Evolutionary conservation across 441 rosid genomes (phyloP).

Genomic region (Croton laevigatus): DNA sequence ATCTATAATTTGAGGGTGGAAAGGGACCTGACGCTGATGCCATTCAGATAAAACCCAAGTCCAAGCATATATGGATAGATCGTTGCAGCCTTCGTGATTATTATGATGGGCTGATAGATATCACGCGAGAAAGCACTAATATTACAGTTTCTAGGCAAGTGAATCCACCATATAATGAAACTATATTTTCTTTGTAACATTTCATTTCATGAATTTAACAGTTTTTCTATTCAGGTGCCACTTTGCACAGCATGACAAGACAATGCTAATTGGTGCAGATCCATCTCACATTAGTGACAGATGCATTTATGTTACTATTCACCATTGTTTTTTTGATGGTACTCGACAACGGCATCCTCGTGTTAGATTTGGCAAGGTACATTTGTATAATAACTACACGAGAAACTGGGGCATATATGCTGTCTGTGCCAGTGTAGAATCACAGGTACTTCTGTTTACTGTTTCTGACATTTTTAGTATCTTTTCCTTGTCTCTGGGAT

Average conservation of each 20-base stretch:
- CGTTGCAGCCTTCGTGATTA: slow-evolving; percentile 83
- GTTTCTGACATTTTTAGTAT: not conserved
- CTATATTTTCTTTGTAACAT: not conserved
- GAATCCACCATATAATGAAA: not conserved
- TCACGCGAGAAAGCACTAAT: slow-evolving; percentile 88
- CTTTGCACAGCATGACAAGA: slow-evolving; percentile 78
- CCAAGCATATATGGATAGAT: slow-evolving; percentile 85
- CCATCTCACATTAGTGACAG: slow-evolving; percentile 70
- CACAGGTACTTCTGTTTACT: slow-evolving; percentile 51
- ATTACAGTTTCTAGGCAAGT: slow-evolving; percentile 78
- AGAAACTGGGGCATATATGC: slow-evolving; percentile 94
- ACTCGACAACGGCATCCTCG: slow-evolving; percentile 95
- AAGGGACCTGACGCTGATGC: slow-evolving; percentile 82
- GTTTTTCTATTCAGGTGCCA: slow-evolving; percentile 50
- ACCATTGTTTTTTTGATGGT: slow-evolving; percentile 92
- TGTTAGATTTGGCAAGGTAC: slow-evolving; percentile 78
- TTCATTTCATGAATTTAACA: slow-evolving; percentile 2
- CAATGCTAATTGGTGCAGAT: slow-evolving; percentile 87
- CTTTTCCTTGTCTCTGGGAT: not conserved
- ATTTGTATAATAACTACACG: slow-evolving; percentile 82
- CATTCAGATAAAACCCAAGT: slow-evolving; percentile 87
- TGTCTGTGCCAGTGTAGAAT: slow-evolving; percentile 90
- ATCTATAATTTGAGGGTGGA: slow-evolving; percentile 85
- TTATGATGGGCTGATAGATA: slow-evolving; percentile 87
- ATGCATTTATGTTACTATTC: slow-evolving; percentile 81